Evolutionary conservation across 2,329 filamentous ascomycete species (phyloP), one percentile per base, ranked within the genome.

Genomic region (Penicillium sp.): DNA sequence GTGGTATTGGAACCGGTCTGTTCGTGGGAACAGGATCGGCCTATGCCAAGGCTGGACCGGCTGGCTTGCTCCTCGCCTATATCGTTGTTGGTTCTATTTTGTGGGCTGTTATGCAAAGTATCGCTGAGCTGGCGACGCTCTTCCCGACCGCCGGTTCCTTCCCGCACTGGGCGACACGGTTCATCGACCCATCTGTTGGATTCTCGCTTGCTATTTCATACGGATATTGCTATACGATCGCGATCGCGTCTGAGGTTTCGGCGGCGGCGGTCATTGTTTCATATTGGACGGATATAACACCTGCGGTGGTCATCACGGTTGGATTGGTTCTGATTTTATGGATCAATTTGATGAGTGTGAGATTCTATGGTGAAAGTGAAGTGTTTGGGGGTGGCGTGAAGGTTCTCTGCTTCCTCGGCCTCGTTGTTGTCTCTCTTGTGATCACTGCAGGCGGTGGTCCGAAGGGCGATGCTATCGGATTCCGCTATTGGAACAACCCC

Each of bases 131-230:
- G 70, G 90, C 92, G 18, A 92, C 96, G 21, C 77, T 92, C n/a
- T 94, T 92, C 60, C 92, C 92, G 3, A 88, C 96, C 16, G 89
- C 92, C 10, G 92, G 92, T 47, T 94, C 91, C 2, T 97, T 96
- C 70, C 91, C 90, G 1, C 87, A 90, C 9, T 96, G 92, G 77
- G 93, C 92, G 16, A 96, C 90, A 9, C 84, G 92, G 11, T 96
- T 97, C 67, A 76, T 97, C 31, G 91, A 96, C 68, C 92, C 92
- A 1, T 90, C 92, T 0, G 95, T 91, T 88, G 91, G 91, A 0
- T 95, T 95, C 69, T 90, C 90, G 38, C 92, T 96, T 87, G 91
- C 70, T 11, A 69, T 71, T 18, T 70, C 68, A 86, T 46, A 95
- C 88, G 90, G 94, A 90, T 72, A 94, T 92, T 73, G 90, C 87